These are phyloP conservation scores for Venturia oleaginea DNA, from an alignment of 2,329 filamentous ascomycete species.

Conservation along the genomic window DNA sequence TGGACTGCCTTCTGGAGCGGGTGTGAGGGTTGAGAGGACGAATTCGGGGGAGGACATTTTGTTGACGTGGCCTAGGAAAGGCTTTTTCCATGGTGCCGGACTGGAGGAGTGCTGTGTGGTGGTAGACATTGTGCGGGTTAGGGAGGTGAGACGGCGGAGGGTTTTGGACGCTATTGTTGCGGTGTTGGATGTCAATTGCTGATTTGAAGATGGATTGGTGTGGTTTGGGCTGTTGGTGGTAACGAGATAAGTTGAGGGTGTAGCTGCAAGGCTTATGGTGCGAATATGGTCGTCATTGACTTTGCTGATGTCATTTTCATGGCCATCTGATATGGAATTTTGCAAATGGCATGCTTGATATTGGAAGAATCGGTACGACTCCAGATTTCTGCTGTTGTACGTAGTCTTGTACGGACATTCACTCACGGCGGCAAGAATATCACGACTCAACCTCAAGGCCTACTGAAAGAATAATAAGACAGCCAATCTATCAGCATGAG, in stretches of 20 bases:
- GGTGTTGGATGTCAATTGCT: conserved; percentile 12
- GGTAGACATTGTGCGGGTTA: conserved; percentile 37
- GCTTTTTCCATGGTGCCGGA: conserved; percentile 41
- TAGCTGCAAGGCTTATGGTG: neutral
- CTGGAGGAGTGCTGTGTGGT: conserved; percentile 27
- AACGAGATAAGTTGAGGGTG: neutral
- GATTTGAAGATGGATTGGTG: neutral
- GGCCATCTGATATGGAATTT: neutral
- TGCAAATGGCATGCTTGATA: neutral
- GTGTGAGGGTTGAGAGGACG: conserved; percentile 41
- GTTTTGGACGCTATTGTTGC: conserved; percentile 32
- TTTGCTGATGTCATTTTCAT: conserved; percentile 4
- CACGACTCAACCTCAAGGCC: neutral
- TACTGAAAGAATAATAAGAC: neutral
- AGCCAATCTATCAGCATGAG: neutral
- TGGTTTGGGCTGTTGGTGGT: neutral
- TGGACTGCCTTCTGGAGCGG: conserved; percentile 26
- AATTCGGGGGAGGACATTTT: conserved; percentile 42
- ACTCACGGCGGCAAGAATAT: neutral
- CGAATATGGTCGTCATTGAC: conserved; percentile 4
- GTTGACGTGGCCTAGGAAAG: conserved; percentile 41
- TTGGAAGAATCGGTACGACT: neutral
- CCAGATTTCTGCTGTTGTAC: neutral
- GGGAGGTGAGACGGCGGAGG: conserved; percentile 30
- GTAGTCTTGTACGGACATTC: neutral